These are phyloP conservation scores for Fusarium sublunatum DNA, from an alignment of 2,329 filamentous ascomycete species.

Conservation along the genomic window DNA sequence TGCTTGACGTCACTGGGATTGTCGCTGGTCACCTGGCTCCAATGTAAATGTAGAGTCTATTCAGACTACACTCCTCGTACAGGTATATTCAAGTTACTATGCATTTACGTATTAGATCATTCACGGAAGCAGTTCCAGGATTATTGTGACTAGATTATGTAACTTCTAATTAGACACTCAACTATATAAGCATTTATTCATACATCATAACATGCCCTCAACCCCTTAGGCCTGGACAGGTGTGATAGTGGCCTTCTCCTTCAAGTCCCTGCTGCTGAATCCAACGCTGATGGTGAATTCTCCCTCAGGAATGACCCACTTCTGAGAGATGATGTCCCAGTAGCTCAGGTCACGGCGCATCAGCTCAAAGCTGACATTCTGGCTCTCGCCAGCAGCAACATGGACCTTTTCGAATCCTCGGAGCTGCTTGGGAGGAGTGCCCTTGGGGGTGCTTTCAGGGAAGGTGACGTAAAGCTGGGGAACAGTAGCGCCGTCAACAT, in stretches of 20 bases:
- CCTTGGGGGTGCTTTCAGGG: conserved; percentile 51
- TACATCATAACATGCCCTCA: conserved; percentile 33
- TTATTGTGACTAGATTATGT: background rate
- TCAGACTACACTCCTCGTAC: too few species aligned
- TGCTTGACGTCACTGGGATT: too few species aligned
- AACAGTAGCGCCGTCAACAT: conserved; percentile 60
- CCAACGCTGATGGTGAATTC: conserved; percentile 45
- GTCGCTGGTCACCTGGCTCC: too few species aligned
- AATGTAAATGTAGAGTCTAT: too few species aligned
- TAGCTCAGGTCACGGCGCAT: conserved; percentile 61
- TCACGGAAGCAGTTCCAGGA: background rate
- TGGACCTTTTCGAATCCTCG: conserved; percentile 64
- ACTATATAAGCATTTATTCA: conserved; percentile 22
- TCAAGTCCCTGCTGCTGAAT: conserved; percentile 46
- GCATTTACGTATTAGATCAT: too few species aligned
- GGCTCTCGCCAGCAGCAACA: conserved; percentile 55
- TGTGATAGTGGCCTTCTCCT: conserved; percentile 40
- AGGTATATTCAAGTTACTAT: too few species aligned
- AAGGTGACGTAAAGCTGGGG: conserved; percentile 66
- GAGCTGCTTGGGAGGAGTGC: conserved; percentile 62
- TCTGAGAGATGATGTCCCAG: conserved; percentile 58
- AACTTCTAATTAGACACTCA: conserved; percentile 10
- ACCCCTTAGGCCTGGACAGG: conserved; percentile 29
- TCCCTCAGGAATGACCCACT: conserved; percentile 52
- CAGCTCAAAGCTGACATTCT: conserved; percentile 58